Conservation (phyloP, 129 eudicot genomes). For the Smallanthus sonchifolius region DNA sequence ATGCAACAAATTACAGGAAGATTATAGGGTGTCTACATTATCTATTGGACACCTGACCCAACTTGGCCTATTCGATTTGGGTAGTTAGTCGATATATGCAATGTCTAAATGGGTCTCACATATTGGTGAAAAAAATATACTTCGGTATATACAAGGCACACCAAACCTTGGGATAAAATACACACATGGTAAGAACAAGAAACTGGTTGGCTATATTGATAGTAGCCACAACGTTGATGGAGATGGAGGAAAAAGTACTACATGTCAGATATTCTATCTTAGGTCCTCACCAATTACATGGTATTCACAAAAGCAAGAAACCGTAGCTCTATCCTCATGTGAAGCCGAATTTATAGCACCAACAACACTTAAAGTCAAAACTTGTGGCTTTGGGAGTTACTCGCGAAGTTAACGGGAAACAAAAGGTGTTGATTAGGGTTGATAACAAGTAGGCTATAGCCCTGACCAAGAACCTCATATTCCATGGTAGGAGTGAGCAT, state of each 20-base stretch:
- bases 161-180: not conserved
- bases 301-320: not conserved
- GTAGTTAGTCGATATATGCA: not conserved
- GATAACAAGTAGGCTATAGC: not conserved
- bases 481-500: not conserved
- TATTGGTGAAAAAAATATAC: not conserved
- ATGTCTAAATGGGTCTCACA: not conserved
- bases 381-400: not conserved
- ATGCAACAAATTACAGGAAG: not conserved
- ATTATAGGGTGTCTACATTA: no score
- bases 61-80: not conserved
- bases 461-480: not conserved
- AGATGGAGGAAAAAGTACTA: no score
- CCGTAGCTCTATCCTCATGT: not conserved
- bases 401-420: not conserved
- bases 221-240: not conserved
- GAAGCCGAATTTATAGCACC: not conserved
- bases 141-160: not conserved
- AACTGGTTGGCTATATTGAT: not conserved
- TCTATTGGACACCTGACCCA: not conserved
- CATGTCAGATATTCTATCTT: no score
- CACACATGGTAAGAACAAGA: not conserved
- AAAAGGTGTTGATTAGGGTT: not conserved
- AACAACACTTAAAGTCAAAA: not conserved
- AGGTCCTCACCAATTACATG: not conserved